phyloP scores from a whole-genome alignment of 441 rosid genomes.

The Arabidopsis hybrid region DNA sequence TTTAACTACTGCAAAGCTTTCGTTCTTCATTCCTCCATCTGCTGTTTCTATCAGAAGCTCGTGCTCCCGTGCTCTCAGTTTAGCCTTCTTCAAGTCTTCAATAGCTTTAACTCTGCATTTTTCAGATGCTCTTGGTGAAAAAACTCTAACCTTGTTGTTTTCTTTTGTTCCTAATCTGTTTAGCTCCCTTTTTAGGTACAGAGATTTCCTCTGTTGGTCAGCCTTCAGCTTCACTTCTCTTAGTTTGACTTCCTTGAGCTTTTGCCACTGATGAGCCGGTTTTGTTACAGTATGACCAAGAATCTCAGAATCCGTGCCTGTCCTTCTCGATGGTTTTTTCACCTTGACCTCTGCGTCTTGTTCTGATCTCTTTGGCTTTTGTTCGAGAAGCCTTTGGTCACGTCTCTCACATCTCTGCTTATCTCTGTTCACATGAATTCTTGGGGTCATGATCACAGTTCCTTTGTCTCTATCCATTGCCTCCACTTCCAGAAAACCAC shows the following conservation, averaged over 20 bases:
- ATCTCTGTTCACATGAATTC: conserved; percentile 48
- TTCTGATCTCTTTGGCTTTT: conserved; percentile 45
- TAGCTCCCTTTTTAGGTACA: conserved; percentile 63
- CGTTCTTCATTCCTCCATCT: conserved; percentile 46
- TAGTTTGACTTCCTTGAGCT: conserved; percentile 52
- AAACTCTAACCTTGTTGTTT: conserved; percentile 55
- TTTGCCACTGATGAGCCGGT: conserved; percentile 49
- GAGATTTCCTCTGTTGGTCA: conserved; percentile 76
- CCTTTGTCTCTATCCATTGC: conserved; percentile 44
- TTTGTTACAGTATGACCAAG: conserved; percentile 39
- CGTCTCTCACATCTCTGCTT: conserved; percentile 48
- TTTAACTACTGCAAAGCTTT: conserved; percentile 81
- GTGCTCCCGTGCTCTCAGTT: conserved; percentile 52
- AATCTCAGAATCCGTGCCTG: conserved; percentile 29
- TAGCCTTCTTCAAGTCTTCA: conserved; percentile 72
- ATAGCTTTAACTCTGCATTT: conserved; percentile 65
- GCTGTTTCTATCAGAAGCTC: conserved; percentile 30
- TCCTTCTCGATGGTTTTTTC: conserved; percentile 42
- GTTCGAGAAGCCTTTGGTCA: conserved; percentile 43
- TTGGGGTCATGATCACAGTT: conserved; percentile 59
- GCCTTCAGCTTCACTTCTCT: conserved; percentile 55
- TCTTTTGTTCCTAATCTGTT: conserved; percentile 56
- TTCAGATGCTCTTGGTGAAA: conserved; percentile 72
- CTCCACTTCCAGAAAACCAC: conserved; percentile 39
- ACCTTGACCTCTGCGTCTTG: conserved; percentile 35